Evolutionary conservation across 192 early-diverging fungal genomes (phyloP), one percentile per base, ranked within the genome.

Genomic region (Gonapodya prolifera): DNA sequence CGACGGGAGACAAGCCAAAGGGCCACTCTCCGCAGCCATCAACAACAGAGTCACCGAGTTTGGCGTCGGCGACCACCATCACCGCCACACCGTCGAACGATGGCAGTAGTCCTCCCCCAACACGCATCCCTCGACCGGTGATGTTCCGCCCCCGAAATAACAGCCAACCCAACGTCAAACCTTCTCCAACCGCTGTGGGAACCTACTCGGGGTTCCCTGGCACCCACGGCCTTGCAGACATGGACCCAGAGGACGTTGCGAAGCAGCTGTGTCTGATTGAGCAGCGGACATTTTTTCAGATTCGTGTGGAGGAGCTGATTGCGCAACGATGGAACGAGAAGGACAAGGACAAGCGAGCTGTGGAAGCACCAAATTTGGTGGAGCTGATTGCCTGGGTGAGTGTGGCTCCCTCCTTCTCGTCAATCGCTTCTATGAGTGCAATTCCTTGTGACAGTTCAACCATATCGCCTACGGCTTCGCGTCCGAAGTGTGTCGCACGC

Each of bases 221-320:
- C 23, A 16, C 45, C 45, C 45, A 61, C 23, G 23, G 45, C 23
- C 45, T 61, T 61, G 45, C 45, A 23, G 45, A 61, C 45, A 61
- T 61, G 45, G 90, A 93, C 74, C 89, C 92, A 0, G 83, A 84
- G 0, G 86, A 85, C 32, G 82, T 93, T 69, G 91, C 92, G 2
- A 85, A 91, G 74, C 91, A 94, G 80, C 78, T 94, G 16, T 92
- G 91, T 0, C 81, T 92, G 0, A 81, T 93, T n/a, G 93, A 94
- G 81, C 91, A 91, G 76, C 82, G 79, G 36, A 77, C 91, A 32
- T 94, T 94, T 80, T 80, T 85, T 35, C 81, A 82, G 35, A 91
- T 93, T 75, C 80, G 81, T 13, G 85, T 88, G 2, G 86, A 86
- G 31, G 92, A 94, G 83, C 86, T 94, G n/a, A 79, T 78, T 33